phyloP scores from a whole-genome alignment of 208 protist species.

The Phytomonas sp. region DNA sequence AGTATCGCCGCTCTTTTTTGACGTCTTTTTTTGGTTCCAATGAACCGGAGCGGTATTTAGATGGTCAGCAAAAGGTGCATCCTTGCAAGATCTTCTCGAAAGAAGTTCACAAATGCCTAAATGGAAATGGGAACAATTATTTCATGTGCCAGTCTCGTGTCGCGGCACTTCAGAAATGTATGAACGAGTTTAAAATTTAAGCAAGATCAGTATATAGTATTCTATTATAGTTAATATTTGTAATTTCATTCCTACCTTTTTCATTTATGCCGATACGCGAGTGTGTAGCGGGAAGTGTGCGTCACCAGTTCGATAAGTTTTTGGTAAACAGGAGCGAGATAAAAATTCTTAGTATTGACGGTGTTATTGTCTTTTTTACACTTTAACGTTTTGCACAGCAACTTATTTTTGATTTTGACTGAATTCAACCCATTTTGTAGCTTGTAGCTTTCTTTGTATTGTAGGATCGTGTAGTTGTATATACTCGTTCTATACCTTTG shows the following conservation, averaged over 20 bases:
- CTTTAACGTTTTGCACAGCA: neutral
- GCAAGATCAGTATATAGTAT: neutral
- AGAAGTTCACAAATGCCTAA: slow-evolving; percentile 59
- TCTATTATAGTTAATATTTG: slow-evolving; percentile 1
- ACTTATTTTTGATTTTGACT: slow-evolving; percentile 9
- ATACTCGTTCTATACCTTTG: slow-evolving; percentile 6
- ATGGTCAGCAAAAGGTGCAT: slow-evolving; percentile 18
- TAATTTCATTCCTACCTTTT: slow-evolving; percentile 5
- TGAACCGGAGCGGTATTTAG: slow-evolving; percentile 30
- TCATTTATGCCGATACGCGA: slow-evolving; percentile 6
- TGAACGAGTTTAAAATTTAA: slow-evolving; percentile 60
- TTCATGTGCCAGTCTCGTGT: slow-evolving; percentile 60
- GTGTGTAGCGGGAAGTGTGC: slow-evolving; percentile 6
- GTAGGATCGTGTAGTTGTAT: neutral
- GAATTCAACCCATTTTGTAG: neutral
- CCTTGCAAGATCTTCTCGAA: slow-evolving; percentile 57
- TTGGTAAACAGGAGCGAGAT: neutral
- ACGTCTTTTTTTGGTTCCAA: slow-evolving; percentile 78
- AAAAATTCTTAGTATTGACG: neutral
- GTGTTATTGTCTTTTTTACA: neutral
- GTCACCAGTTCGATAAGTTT: neutral
- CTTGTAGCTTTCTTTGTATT: slow-evolving; percentile 9
- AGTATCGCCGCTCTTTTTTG: slow-evolving; percentile 48
- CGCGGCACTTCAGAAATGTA: slow-evolving; percentile 54
- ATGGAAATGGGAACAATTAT: slow-evolving; percentile 48